A percentile compares a stretch with the other conserved stretches of the same genome.
phyloP scores from a whole-genome alignment of 495 filamentous ascomycete genomes.

The Darksidea phi region DNA sequence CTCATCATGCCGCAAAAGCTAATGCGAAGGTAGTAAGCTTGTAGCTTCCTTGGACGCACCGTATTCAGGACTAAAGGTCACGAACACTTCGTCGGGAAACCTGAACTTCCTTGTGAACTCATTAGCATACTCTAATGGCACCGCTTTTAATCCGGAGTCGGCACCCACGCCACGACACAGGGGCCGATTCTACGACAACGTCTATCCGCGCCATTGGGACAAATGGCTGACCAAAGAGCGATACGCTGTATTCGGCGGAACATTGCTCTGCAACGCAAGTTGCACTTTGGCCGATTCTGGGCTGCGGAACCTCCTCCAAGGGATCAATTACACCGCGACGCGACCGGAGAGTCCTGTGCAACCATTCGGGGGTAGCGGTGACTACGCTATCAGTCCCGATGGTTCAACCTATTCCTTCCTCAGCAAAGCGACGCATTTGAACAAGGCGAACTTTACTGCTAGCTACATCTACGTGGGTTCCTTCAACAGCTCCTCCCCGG shows the following conservation, averaged over 20 bases:
- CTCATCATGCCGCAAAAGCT: background rate
- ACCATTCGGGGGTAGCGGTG: slow-evolving; percentile 56
- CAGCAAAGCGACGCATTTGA: slow-evolving; percentile 73
- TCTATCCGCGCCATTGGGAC: slow-evolving; percentile 81
- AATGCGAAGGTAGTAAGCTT: slow-evolving; percentile 9
- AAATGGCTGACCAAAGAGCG: slow-evolving; percentile 55
- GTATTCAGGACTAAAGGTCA: slow-evolving; percentile 32
- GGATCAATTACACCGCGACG: slow-evolving; percentile 45
- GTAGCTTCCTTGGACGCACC: slow-evolving; percentile 33
- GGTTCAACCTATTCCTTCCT: slow-evolving; percentile 66
- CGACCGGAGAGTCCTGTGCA: slow-evolving; percentile 50
- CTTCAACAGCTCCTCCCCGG: slow-evolving; percentile 44
- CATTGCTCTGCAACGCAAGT: slow-evolving; percentile 37
- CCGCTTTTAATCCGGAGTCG: slow-evolving; percentile 59
- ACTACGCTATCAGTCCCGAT: slow-evolving; percentile 57
- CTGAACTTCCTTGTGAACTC: slow-evolving; percentile 43
- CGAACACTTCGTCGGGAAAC: slow-evolving; percentile 31
- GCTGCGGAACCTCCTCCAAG: slow-evolving; percentile 48
- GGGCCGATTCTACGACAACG: slow-evolving; percentile 64
- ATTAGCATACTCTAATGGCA: slow-evolving; percentile 59
- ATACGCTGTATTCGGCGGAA: slow-evolving; percentile 51
- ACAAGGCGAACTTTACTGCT: slow-evolving; percentile 77
- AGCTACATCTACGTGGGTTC: slow-evolving; percentile 72
- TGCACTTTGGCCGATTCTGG: slow-evolving; percentile 23
- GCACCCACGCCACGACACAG: slow-evolving; percentile 57